These are phyloP conservation scores for Saprolegnia parasitica DNA, from an alignment of 352 stramenopile genomes.

Conservation along the genomic window DNA sequence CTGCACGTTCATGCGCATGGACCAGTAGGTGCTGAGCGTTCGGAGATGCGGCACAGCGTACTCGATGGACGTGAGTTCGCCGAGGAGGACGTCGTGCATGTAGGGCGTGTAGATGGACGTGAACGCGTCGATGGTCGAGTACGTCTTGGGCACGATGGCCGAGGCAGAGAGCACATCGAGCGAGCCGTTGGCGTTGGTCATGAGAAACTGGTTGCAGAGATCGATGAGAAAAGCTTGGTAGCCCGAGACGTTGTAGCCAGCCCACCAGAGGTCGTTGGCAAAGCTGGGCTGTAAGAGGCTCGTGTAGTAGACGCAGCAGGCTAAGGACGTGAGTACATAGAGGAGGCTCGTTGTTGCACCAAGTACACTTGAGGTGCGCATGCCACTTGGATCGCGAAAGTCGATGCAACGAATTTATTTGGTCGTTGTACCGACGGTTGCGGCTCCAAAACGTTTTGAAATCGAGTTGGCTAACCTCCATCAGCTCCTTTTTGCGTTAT, in stretches of 20 bases:
- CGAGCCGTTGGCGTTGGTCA: neutral
- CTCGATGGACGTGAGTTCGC: constrained; percentile 7
- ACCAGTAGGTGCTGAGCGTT: neutral
- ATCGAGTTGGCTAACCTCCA: no score
- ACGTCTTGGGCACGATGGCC: neutral
- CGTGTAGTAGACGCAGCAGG: constrained; percentile 8
- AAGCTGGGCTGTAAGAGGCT: neutral
- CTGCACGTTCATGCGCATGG: neutral
- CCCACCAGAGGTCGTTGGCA: constrained; percentile 20
- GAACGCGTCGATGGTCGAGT: neutral
- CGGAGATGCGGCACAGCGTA: constrained; percentile 5
- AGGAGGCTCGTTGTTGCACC: no score
- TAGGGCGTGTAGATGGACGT: constrained; percentile 14
- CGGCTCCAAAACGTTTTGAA: no score
- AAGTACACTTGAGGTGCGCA: no score
- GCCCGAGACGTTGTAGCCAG: constrained; percentile 24
- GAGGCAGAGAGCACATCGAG: neutral
- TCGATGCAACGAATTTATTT: no score
- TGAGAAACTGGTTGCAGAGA: neutral
- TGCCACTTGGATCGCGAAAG: no score
- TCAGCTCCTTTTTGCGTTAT: no score
- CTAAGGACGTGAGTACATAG: neutral
- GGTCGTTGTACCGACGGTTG: no score
- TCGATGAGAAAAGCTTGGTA: constrained; percentile 21
- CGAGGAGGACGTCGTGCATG: neutral